Evolutionary conservation across 2,329 filamentous ascomycete genomes (phyloP).

Genomic region (Graphilbum ipis-grandicollis): DNA sequence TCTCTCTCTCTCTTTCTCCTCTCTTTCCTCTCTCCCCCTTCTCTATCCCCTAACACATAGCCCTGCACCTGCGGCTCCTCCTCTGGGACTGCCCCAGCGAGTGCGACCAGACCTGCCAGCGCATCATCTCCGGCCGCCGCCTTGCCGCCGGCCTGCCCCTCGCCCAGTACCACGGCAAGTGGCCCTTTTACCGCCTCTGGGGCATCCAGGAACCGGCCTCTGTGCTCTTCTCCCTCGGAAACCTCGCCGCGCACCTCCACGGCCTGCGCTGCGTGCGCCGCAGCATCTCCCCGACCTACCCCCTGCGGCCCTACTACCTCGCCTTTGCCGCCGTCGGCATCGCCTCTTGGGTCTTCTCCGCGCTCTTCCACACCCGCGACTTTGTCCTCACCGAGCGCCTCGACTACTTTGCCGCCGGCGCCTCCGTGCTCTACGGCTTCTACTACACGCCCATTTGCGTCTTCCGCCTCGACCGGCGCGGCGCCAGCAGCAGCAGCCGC

Average conservation of each 20-base stretch:
- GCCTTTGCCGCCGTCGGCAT: conserved; percentile 66
- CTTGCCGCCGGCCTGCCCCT: conserved; percentile 47
- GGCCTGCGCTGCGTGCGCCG: conserved; percentile 57
- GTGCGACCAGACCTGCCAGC: conserved; percentile 97
- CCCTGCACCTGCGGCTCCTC: conserved; percentile 68
- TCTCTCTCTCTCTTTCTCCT: not conserved
- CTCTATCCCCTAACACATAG: conserved; percentile 32
- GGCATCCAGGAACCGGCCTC: conserved; percentile 92
- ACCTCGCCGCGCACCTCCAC: conserved; percentile 68
- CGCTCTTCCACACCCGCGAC: conserved; percentile 85
- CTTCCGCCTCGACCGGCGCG: conserved; percentile 52
- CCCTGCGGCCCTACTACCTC: conserved; percentile 66
- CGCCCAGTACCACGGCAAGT: conserved; percentile 95
- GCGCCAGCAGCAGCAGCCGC: no score
- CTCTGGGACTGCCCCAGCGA: conserved; percentile 85
- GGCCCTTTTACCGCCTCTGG: conserved; percentile 81
- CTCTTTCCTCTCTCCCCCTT: not conserved
- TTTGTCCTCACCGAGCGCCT: conserved; percentile 75
- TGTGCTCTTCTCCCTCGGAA: conserved; percentile 83
- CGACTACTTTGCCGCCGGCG: conserved; percentile 91
- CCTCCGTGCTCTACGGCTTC: conserved; percentile 75
- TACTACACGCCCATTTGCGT: conserved; percentile 73
- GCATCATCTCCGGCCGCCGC: conserved; percentile 65
- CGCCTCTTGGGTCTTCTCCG: conserved; percentile 71
- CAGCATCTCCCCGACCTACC: conserved; percentile 53